phyloP scores from a whole-genome alignment of 352 stramenopile species.

The Pythium plurisporium region DNA sequence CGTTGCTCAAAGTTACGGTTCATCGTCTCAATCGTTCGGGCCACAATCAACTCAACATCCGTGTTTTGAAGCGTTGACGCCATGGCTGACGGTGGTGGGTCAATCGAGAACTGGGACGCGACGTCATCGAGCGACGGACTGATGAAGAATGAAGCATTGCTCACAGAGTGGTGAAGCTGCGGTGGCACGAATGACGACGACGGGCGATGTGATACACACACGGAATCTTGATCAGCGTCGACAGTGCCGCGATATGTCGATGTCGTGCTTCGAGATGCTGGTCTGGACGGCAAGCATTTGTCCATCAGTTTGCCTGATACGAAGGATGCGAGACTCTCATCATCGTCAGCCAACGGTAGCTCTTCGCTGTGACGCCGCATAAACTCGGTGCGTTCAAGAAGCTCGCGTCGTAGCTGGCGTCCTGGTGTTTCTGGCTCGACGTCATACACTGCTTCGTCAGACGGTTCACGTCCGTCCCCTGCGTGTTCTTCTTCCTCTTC shows the following conservation, averaged over 20 bases:
- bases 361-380: slow-evolving; percentile 25
- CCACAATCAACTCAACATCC: slow-evolving; percentile 63
- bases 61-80: slow-evolving; percentile 27
- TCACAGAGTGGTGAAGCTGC: neutral
- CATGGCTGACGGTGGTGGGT: slow-evolving; percentile 15
- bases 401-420: slow-evolving; percentile 14
- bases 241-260: neutral
- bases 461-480: neutral
- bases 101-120: slow-evolving; percentile 24
- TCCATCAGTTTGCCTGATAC: slow-evolving; percentile 10
- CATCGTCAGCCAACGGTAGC: slow-evolving; percentile 14
- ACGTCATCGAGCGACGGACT: slow-evolving; percentile 23
- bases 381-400: slow-evolving; percentile 21
- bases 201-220: neutral
- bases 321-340: slow-evolving; percentile 13
- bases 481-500: neutral
- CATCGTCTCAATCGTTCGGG: slow-evolving; percentile 61
- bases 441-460: neutral
- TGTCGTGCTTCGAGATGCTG: neutral
- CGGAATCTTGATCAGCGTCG: neutral
- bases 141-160: slow-evolving; percentile 1
- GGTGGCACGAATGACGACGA: neutral
- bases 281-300: neutral
- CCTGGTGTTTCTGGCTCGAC: slow-evolving; percentile 14
- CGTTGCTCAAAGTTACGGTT: slow-evolving; percentile 63